Evolutionary conservation across 768 basidiomycete genomes (phyloP), one percentile per base, ranked within the genome.

Genomic region (Russula sp.): DNA sequence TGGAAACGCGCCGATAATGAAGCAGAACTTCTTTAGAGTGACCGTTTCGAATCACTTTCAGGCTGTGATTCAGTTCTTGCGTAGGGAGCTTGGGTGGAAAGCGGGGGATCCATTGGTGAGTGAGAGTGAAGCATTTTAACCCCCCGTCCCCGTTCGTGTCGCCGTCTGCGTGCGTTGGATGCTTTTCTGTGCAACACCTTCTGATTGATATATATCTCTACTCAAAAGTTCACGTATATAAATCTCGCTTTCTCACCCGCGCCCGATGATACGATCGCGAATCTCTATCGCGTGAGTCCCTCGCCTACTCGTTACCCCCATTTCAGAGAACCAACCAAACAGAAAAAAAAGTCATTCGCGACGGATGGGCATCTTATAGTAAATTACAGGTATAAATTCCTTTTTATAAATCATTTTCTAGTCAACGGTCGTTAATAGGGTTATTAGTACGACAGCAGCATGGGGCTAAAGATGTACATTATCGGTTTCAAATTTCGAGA

Each of bases 1-100:
- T 11, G 96, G 96, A 52, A 95, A 96, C 70, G 96, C 95, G 1
- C 96, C 96, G 0, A 94, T 99, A 71, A 97, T 99, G 95, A 95
- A 90, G 77, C 92, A 96, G 77, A 98, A 96, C 78, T 91, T 95
- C 70, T 98, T 94, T 85, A 96, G 95, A 80, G 95, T 98, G 72
- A 94, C 94, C 0, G 90, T 94, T 14, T 87, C 89, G 46, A 94
- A 97, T 74, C 83, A 90, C 59, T 99, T 98, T 71, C 94, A 97
- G 74, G 91, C 93, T 9, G 95, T 98, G 61, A 94, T 96, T 48
- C 88, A 92, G 71, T 97, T 98, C 74, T 73, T 98, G 75, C 77
- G 95, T 67, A 92, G 86, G 71, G 94, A 98, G 73, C 75, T 98
- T 44, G 87, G 87, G 1, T 93, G 91, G 88, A 93, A 92, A 73